Base-by-base conservation (phyloP, 768 basidiomycete genomes). In the Lentinula sp. region DNA sequence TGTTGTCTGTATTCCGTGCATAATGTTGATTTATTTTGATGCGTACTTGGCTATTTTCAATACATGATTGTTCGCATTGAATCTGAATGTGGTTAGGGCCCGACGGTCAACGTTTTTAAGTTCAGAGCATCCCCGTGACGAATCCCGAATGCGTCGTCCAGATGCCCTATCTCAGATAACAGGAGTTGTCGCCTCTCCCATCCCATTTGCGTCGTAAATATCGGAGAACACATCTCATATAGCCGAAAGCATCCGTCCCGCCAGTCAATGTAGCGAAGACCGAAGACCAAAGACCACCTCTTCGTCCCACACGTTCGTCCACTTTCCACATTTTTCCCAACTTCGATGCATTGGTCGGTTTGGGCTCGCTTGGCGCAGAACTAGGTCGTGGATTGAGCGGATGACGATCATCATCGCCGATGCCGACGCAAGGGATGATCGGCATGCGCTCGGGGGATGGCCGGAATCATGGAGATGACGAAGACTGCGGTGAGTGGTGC, bases 281-380 rank as follows among this genome's bases (percentile, higher is more conserved):
- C n/a, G n/a, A n/a, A n/a, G 51, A 10, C 12, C 51, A 18, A 55
- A 35, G 35, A 48, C 37, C 57, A 4, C 57, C 57, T 36, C 48
- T 39, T 18, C 57, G 57, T 35, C 57, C 57, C 33, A 28, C 57
- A 10, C 57, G 57, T 18, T 59, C 46, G 36, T 39, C 57, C 8
- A 48, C 57, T 4, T 48, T 59, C 35, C 57, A 59, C 46, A 48
- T 59, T 32, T 50, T 59, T 39, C 57, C 57, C 57, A 59, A 59
- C 35, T 59, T 59, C 16, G 55, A 56, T 45, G 55, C 55, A 23
- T 43, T 56, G 16, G 55, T 41, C 8, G 41, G 55, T 6, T 41
- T 56, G 9, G 55, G 55, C 8, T 23, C 55, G 3, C 35, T 50
- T 15, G 48, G 57, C 9, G 45, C 37, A 6, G 49, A 59, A 49